phyloP scores from a whole-genome alignment of 805 yeast genomes.

The Saccharomycopsis microspora region DNA sequence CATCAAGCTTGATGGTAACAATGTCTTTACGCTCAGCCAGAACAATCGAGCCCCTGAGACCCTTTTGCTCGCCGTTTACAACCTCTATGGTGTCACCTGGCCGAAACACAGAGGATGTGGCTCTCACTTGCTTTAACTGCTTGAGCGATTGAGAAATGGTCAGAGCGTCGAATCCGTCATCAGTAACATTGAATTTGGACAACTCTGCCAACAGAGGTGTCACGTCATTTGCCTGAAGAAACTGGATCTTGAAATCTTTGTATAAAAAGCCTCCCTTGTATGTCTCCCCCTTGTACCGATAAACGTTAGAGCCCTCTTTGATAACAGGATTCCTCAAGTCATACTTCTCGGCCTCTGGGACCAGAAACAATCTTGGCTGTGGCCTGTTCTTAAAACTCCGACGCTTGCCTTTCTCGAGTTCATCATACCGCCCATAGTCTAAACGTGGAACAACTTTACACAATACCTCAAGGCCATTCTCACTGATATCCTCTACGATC shows the following conservation, averaged over 20 bases:
- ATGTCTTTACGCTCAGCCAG: conserved; percentile 36
- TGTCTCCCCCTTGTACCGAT: conserved; percentile 75
- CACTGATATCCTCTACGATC: conserved; percentile 83
- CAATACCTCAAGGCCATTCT: conserved; percentile 91
- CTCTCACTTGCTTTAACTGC: conserved; percentile 32
- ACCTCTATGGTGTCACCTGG: conserved; percentile 93
- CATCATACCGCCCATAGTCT: conserved; percentile 67
- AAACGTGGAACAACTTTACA: conserved; percentile 87
- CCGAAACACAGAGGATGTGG: conserved; percentile 52
- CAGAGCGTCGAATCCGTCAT: conserved; percentile 81
- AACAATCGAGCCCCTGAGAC: conserved; percentile 74
- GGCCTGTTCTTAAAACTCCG: conserved; percentile 31
- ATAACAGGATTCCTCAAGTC: conserved; percentile 67
- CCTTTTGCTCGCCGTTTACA: conserved; percentile 86
- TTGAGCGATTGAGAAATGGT: conserved; percentile 81
- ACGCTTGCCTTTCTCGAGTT: conserved; percentile 42
- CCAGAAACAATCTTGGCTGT: conserved; percentile 76
- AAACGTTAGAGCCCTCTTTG: conserved; percentile 50
- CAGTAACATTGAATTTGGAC: conserved; percentile 68
- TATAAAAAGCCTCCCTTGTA: conserved; percentile 79
- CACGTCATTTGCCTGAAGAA: conserved; percentile 68
- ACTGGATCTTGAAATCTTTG: conserved; percentile 79
- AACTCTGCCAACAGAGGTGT: conserved; percentile 84
- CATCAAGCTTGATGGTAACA: conserved; percentile 38
- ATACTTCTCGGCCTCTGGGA: conserved; percentile 76